Base-by-base conservation (phyloP, 345 rosid genomes). In the Theobroma cacao region DNA sequence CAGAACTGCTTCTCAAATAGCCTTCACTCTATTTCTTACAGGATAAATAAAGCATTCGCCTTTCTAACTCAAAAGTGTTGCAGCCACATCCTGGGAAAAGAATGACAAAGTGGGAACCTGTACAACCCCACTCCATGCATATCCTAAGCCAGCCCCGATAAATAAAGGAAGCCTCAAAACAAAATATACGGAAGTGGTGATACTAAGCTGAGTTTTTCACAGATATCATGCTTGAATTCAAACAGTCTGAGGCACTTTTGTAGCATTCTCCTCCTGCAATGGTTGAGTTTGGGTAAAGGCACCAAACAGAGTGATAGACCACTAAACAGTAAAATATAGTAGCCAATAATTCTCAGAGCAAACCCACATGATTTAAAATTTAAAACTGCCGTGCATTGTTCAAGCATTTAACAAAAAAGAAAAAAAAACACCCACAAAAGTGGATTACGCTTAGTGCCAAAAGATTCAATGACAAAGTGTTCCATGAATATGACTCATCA, bases 211-310 rank as follows among this genome's bases (percentile, higher is more conserved):
- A 50, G 48, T 14, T 34, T 77, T 56, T 58, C 64, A 40, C 52
- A 9, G 31, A 55, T 77, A 18, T 43, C 22, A 28, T 48, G 76
- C 68, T 24, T 31, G 17, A 67, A 52, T 74, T 80, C 81, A 81
- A 78, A 82, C 86, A 50, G 52, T 77, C 68, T 62, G 81, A 58
- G 63, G 71, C 68, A 80, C 75, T 78, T 58, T 45, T 60, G 77
- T 33, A 56, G 70, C 79, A 65, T 80, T 82, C 82, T 87, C 88
- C 66, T 79, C 87, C 91, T 87, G 91, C 85, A 84, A 77, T 22
- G 28, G 30, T 30, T 63, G 75, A 77, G 62, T 59, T 28, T 3
- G 17, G 52, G 75, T 4, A 77, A 71, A 68, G 28, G 33, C 62
- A 65, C 58, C 11, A 74, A 26, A 36, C 34, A 68, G 74, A 62